Base-by-base conservation (phyloP, 2,329 filamentous ascomycete genomes). In the Coniochaeta prunicola region DNA sequence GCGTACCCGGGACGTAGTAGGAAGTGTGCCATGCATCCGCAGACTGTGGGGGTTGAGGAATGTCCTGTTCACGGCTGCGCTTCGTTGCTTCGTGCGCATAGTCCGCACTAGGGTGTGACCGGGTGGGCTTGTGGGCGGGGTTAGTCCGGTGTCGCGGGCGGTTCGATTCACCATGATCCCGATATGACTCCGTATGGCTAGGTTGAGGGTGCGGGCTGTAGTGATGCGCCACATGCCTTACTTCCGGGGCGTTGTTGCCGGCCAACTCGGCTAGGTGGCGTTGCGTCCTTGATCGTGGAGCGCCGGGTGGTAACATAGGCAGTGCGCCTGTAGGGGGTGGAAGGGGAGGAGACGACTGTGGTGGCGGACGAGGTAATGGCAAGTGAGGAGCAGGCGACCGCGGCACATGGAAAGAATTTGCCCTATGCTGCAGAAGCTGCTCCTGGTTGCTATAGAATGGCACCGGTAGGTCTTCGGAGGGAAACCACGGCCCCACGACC, bases 391-490 rank as follows among this genome's bases (percentile, higher is more conserved):
- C 30, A 34, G 54, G 54, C 17, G 54, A 56, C 24, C 36, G n/a
- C 2, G 54, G 54, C 2, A 56, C 36, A 42, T 56, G 54, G 15
- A 40, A 56, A 4, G 54, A 56, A 21, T 38, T 40, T n/a, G 36
- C 36, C 36, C 33, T 26, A 7, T 30, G 54, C 31, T 38, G 33
- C 7, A 56, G 54, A n/a, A 56, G n/a, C 54, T 40, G 54, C 31
- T 56, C 54, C 21, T 55, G 53, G 54, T 42, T 56, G 54, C 31
- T 40, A 17, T 56, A 56, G 19, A 33, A 56, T 3, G 54, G 54
- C 33, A 56, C 54, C n/a, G 36, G 24, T 4, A 56, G 15, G 21
- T 56, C 54, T 31, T 38, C 24, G 19, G 54, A 28, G 17, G 54
- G 54, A 24, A 56, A 56, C 54, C 54, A 56, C 24, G 54, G 54